Base-by-base conservation (phyloP, 2,329 filamentous ascomycete species). In the Colletotrichum karsti region DNA sequence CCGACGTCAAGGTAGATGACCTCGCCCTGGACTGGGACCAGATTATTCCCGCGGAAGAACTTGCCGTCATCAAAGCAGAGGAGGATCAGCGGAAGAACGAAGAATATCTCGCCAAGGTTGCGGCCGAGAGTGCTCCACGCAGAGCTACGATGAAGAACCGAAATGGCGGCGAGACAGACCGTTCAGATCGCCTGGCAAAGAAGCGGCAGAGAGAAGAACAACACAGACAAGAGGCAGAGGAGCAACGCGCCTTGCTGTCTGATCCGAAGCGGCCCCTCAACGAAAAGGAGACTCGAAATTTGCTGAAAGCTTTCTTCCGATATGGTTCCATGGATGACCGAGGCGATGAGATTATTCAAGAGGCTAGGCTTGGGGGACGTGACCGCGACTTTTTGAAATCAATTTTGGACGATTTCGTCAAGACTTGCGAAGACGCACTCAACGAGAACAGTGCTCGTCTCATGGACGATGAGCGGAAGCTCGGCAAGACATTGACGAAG, bases 1-100 rank as follows among this genome's bases (percentile, higher is more conserved):
- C 96, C 1, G 96, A 99, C 79, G 95, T 98, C 79, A 98, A 98
- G 81, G 93, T 98, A 24, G 93, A 98, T 67, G 87, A 90, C 56
- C 83, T 89, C 54, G 82, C 84, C 71, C 90, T 98, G 26, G 94
- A 97, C 73, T 99, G 96, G 96, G 96, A 99, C 74, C 93, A 98
- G 72, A 99, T 99, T 74, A 98, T 99, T 73, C 97, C 96, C 1
- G 94, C 95, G 67, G 94, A 97, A 7, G 91, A 97, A 74, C 87
- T 99, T 18, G 95, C 95, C 15, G 91, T 91, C 68, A 92, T 98
- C 80, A 97, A 97, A 78, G 91, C 90, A 0, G 93, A 97, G 56
- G 95, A 98, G 74, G 93, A 97, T 72, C 90, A 92, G 78, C 92
- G 92, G 75, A 90, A 93, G 63, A 90, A 97, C 63, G 93, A 95